phyloP scores from a whole-genome alignment of 2,329 filamentous ascomycete genomes.

The Chaetomiaceae sp. region DNA sequence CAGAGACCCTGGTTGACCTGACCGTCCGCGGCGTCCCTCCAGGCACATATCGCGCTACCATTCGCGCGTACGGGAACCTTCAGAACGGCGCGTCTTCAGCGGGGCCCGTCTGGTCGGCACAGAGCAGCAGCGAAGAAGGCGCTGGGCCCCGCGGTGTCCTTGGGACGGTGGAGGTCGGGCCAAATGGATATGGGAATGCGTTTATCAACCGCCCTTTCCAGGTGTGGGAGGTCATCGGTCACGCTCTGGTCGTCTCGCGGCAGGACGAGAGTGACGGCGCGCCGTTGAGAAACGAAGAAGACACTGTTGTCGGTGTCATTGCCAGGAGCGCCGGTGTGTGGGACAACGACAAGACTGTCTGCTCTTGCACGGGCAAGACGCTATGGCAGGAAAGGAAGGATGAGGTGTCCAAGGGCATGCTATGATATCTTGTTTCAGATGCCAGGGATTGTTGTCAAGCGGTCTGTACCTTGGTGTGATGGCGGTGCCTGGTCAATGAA shows the following conservation, averaged over 20 bases:
- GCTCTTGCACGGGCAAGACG: constrained; percentile 95
- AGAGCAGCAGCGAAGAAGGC: constrained; percentile 24
- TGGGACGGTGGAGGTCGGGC: constrained; percentile 69
- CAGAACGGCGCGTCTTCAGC: constrained; percentile 77
- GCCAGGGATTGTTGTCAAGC: neutral
- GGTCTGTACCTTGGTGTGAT: too few species aligned
- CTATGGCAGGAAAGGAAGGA: constrained; percentile 96
- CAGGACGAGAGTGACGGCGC: constrained; percentile 53
- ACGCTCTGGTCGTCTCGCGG: constrained; percentile 79
- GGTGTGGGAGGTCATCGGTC: constrained; percentile 94
- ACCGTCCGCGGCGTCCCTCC: constrained; percentile 77
- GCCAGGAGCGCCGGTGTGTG: constrained; percentile 95
- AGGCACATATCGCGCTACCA: constrained; percentile 76
- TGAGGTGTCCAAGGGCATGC: constrained; percentile 84
- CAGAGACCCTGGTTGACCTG: constrained; percentile 78
- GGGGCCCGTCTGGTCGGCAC: constrained; percentile 71
- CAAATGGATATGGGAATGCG: constrained; percentile 69
- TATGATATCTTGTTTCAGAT: constrained; percentile 47
- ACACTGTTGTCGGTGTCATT: constrained; percentile 89
- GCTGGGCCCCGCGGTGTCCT: constrained; percentile 56
- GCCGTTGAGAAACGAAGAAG: constrained; percentile 66
- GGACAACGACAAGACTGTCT: constrained; percentile 98
- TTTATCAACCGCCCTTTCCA: constrained; percentile 80
- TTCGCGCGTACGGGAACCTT: constrained; percentile 83
- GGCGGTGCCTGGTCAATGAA: neutral